Base-by-base conservation (phyloP, 208 protist genomes). In the Crithidia expoeki region DNA sequence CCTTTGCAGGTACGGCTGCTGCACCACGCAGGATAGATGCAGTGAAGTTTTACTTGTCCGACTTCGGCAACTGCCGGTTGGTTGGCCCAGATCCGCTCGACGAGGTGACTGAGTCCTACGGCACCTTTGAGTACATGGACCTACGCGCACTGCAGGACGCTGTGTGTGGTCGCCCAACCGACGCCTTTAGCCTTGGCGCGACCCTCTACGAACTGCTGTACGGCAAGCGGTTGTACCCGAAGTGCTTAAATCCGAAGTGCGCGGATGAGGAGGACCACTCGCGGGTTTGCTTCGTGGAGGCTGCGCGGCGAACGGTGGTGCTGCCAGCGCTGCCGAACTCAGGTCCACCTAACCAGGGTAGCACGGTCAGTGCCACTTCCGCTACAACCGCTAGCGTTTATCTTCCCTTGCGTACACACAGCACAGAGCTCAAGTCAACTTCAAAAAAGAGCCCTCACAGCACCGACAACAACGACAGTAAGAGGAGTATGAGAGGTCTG, bases 111-210 rank as follows among this genome's bases (percentile, higher is more conserved):
- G 86, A 86, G 36, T 81, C 81, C 4, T 79, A 89, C 61, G 91
- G 91, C 46, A 96, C 91, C 19, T 94, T 82, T 61, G 91, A 93
- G 65, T 96, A 96, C 83, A 96, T 96, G 91, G 91, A 96, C 58
- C 68, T 83, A 12, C 74, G 73, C 17, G 91, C 91, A 0, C 80
- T 96, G 30, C 60, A 67, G 21, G 76, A 92, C 58, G 81, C 80
- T n/a, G 76, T 83, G 17, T 93, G 88, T 62, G 80, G 82, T 33
- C 84, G 88, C 6, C 81, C 86, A 0, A 96, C 91, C 0, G 91
- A 96, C 69, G 84, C 73, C 55, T 96, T 89, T 73, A 88, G 83
- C 36, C 81, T 96, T 55, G 91, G 91, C 28, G 77, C 83, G 32
- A 88, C 88, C 0, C 74, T 96, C 5, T 94, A 90, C 70, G 88